phyloP scores from a whole-genome alignment of 768 basidiomycete genomes.

The Tulasnella calospora region DNA sequence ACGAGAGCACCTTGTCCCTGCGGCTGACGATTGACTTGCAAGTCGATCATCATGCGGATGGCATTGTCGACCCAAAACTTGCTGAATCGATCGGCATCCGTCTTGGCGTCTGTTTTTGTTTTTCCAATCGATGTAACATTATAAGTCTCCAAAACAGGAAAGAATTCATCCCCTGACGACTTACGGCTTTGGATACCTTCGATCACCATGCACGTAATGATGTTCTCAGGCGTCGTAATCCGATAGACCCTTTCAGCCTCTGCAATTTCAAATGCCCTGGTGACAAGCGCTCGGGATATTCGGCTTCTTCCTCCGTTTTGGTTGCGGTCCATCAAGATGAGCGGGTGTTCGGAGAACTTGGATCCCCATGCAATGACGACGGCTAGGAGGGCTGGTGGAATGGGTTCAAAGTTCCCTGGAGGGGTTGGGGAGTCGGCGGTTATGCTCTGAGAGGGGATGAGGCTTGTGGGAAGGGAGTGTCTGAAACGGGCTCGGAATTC shows the following conservation, averaged over 20 bases:
- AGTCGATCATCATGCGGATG: slow-evolving; percentile 70
- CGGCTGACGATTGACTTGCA: slow-evolving; percentile 46
- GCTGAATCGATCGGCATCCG: slow-evolving; percentile 69
- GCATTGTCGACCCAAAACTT: slow-evolving; percentile 78
- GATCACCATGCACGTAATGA: slow-evolving; percentile 73
- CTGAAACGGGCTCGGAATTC: slow-evolving; percentile 68
- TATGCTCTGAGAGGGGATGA: slow-evolving; percentile 31
- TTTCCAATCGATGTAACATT: not conserved
- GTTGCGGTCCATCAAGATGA: slow-evolving; percentile 72
- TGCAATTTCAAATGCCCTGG: slow-evolving; percentile 77
- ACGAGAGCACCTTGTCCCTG: slow-evolving; percentile 71
- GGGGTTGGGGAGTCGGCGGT: slow-evolving; percentile 29
- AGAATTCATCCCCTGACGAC: slow-evolving; percentile 33
- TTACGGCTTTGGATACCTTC: slow-evolving; percentile 79
- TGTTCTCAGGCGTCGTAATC: slow-evolving; percentile 69
- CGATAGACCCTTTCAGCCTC: slow-evolving; percentile 85
- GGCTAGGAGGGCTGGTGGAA: slow-evolving; percentile 71
- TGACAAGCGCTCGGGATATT: slow-evolving; percentile 69
- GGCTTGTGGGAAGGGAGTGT: slow-evolving; percentile 20
- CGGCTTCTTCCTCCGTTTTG: slow-evolving; percentile 61
- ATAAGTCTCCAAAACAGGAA: not conserved
- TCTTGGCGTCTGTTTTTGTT: slow-evolving; percentile 55
- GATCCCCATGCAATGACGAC: slow-evolving; percentile 88
- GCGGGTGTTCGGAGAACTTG: slow-evolving; percentile 86
- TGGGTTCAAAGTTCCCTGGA: slow-evolving; percentile 39